Conservation (phyloP, 148 eudicot species). For the Hydrangea macrophylla region DNA sequence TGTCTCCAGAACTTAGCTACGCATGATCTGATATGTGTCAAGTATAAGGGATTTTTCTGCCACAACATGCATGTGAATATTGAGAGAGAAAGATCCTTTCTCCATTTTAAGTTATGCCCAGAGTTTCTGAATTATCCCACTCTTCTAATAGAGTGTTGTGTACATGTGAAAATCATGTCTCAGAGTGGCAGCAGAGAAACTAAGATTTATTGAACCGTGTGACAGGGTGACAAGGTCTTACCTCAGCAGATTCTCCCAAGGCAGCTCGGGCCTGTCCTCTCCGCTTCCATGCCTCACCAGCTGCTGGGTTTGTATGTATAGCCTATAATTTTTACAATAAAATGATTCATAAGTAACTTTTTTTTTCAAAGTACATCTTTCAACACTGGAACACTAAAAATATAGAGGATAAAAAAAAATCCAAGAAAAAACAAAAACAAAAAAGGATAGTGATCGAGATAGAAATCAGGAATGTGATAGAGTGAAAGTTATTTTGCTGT, state of each 20-base stretch:
- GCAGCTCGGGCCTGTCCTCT: conserved; percentile 99
- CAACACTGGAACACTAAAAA: no score
- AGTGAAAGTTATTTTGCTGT: no score
- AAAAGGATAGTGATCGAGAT: no score
- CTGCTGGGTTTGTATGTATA: conserved; percentile 69
- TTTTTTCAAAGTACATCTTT: no score
- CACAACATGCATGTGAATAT: no score
- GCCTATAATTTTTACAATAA: no score
- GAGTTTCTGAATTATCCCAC: neutral
- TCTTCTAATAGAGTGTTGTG: neutral
- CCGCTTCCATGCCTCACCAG: conserved; percentile 99
- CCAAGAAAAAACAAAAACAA: neutral
- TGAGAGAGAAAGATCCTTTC: neutral
- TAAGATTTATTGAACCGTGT: conserved; percentile 1
- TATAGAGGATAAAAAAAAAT: conserved; percentile 16
- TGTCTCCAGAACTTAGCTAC: no score
- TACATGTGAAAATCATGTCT: neutral
- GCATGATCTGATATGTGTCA: no score
- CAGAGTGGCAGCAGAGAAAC: neutral
- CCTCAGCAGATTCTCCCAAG: conserved; percentile 82
- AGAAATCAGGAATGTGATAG: no score
- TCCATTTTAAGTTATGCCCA: neutral
- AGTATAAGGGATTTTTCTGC: no score
- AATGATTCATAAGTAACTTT: no score
- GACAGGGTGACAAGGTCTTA: conserved; percentile 23